Percentiles rank a stretch among this genome's conserved stretches.
These are phyloP conservation scores for Pharus latifolius DNA, from an alignment of 176 grass and related monocot species.

Conservation along the genomic window DNA sequence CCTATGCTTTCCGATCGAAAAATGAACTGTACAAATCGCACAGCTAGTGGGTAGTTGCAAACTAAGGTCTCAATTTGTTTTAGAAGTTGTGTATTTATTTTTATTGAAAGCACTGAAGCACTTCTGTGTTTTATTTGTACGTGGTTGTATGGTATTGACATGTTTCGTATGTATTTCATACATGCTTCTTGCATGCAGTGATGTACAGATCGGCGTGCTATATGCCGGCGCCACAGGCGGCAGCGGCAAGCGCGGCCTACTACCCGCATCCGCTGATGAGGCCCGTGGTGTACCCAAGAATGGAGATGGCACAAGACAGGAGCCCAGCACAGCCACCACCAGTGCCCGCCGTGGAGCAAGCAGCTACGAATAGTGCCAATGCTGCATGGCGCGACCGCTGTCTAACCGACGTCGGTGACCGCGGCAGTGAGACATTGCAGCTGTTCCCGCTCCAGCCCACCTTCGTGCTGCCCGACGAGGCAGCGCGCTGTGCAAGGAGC, in stretches of 20 bases:
- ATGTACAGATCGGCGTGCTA: conserved; percentile 19
- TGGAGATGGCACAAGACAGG: not conserved
- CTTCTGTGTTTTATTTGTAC: too few species aligned
- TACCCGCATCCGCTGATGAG: not conserved
- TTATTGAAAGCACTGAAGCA: too few species aligned
- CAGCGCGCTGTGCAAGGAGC: not conserved
- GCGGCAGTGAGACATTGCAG: conserved; percentile 24
- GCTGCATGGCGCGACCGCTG: too few species aligned
- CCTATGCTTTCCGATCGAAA: too few species aligned
- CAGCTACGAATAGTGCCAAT: not conserved
- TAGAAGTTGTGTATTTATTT: too few species aligned
- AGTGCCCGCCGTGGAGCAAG: not conserved
- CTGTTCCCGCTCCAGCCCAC: conserved; percentile 49
- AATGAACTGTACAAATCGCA: too few species aligned
- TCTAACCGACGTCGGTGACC: too few species aligned
- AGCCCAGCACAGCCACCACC: not conserved
- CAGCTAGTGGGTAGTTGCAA: too few species aligned
- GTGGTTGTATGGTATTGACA: too few species aligned
- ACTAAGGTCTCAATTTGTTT: too few species aligned
- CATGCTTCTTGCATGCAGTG: conserved; percentile 2
- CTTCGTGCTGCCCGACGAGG: conserved; percentile 7
- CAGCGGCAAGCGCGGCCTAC: not conserved
- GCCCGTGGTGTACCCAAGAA: not conserved
- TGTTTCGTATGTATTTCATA: not conserved
- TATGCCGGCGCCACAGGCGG: not conserved